Percentiles rank a stretch among this genome's conserved stretches.
phyloP scores from a whole-genome alignment of 2,329 filamentous ascomycete genomes.

The Lasiodiplodia theobromae region DNA sequence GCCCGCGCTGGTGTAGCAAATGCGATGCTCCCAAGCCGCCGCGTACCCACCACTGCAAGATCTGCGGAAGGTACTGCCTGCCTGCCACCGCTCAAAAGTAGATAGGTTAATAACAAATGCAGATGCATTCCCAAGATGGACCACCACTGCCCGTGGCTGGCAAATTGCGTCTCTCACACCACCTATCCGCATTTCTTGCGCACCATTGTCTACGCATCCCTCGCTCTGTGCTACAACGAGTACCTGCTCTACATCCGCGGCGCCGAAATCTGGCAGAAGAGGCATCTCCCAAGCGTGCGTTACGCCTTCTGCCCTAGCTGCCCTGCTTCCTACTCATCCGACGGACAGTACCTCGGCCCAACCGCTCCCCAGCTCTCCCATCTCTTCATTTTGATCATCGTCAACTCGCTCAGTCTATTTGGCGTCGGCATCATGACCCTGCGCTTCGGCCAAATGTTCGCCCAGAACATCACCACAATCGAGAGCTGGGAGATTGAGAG shows the following conservation, averaged over 20 bases:
- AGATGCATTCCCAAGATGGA: constrained; percentile 83
- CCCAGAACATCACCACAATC: constrained; percentile 71
- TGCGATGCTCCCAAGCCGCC: constrained; percentile 78
- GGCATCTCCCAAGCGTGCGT: constrained; percentile 70
- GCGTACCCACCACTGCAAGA: constrained; percentile 81
- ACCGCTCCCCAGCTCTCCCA: constrained; percentile 62
- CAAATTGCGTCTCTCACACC: constrained; percentile 81
- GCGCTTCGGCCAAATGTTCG: constrained; percentile 53
- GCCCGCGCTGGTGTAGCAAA: constrained; percentile 74
- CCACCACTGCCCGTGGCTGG: constrained; percentile 86
- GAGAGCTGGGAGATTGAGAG: constrained; percentile 73
- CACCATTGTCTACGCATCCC: constrained; percentile 74
- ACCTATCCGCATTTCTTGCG: constrained; percentile 84
- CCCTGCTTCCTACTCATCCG: constrained; percentile 15
- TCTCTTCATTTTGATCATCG: constrained; percentile 66
- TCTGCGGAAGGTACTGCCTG: constrained; percentile 64
- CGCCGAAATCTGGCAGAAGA: constrained; percentile 66
- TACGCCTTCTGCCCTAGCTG: constrained; percentile 22
- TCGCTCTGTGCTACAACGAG: constrained; percentile 67
- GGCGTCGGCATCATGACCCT: constrained; percentile 70
- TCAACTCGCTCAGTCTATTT: constrained; percentile 66
- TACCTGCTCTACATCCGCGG: constrained; percentile 68
- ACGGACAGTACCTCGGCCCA: constrained; percentile 71
- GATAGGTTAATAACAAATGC: not conserved
- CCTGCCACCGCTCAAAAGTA: constrained; percentile 1